Evolutionary conservation across 2,329 filamentous ascomycete genomes (phyloP).

Genomic region (Stylonectria norvegica): DNA sequence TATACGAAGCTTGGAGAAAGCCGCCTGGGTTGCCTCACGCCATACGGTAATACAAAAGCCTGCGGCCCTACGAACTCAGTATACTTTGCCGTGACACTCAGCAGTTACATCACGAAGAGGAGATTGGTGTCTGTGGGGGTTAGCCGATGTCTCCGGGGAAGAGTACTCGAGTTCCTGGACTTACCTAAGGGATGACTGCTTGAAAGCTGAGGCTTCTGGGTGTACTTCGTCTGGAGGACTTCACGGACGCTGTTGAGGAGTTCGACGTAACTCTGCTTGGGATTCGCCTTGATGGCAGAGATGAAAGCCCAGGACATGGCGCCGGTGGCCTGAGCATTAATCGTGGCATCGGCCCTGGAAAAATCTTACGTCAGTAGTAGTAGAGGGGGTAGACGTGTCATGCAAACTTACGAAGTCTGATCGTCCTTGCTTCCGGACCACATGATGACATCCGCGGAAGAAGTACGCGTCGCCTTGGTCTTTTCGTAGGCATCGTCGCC

Average conservation of each 20-base stretch:
- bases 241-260: slow-evolving; percentile 93
- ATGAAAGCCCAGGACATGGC: slow-evolving; percentile 99
- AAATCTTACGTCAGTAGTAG: slow-evolving; percentile 20
- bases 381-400: not conserved
- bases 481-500: slow-evolving; percentile 77
- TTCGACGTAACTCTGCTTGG: slow-evolving; percentile 93
- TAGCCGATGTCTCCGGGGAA: slow-evolving; percentile 9
- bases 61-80: too few relatives aligned
- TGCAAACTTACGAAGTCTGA: slow-evolving; percentile 67
- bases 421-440: slow-evolving; percentile 96
- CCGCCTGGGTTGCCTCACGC: too few relatives aligned
- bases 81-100: too few relatives aligned
- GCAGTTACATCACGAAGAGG: slow-evolving; percentile 60
- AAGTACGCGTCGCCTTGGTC: slow-evolving; percentile 85
- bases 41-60: too few relatives aligned
- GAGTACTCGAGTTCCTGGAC: slow-evolving; percentile 29
- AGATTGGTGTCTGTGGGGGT: slow-evolving; percentile 56
- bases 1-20: too few relatives aligned
- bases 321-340: slow-evolving; percentile 83
- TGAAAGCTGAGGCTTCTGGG: slow-evolving; percentile 92
- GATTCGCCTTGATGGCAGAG: slow-evolving; percentile 82
- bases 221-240: slow-evolving; percentile 80
- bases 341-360: slow-evolving; percentile 79
- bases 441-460: slow-evolving; percentile 93
- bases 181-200: slow-evolving; percentile 93